Base-by-base conservation (phyloP, 2,329 filamentous ascomycete species). In the Aureobasidium sp. region DNA sequence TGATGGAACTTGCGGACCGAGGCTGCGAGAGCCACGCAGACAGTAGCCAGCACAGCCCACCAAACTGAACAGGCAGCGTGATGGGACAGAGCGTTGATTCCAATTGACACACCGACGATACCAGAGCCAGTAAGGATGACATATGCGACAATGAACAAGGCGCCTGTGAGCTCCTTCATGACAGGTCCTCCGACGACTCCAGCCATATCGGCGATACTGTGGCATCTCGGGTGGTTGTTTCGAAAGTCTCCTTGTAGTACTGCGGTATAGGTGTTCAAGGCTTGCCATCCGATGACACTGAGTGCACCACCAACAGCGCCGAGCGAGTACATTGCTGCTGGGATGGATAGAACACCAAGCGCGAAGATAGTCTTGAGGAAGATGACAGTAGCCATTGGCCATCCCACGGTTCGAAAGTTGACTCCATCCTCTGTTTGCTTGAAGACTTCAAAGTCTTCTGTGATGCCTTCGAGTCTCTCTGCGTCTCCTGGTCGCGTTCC, bases 41-140 rank as follows among this genome's bases (percentile, higher is more conserved):
- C 67, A 0, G 82, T 80, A 0, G 81, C 81, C 4, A 86, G 70
- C 29, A 85, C 75, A 9, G 78, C 77, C 71, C 79, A 87, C 74
- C 77, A 83, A 17, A 83, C 82, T 0, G 84, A 85, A 67, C 84
- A 87, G 3, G 80, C 73, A 3, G 79, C 80, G 66, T 87, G 84
- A 34, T 76, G 75, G 0, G 82, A 84, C 1, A 87, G 74, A 0
- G 83, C 82, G 66, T 87, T 87, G 58, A 87, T 73, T 0, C 78
- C 84, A 0, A 82, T 82, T 0, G 83, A 83, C 1, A 84, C 78
- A 14, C 82, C 82, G 39, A 87, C 76, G 63, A 87, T 84, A 6
- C 84, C 83, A 0, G 80, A 81, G 1, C 79, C 83, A 9, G 78
- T 77, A 39, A 80, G 80, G 15, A 87, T 79, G 44, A 84, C 76